Percentiles rank a stretch among this genome's conserved stretches.
Conservation (phyloP, 495 filamentous ascomycete species). For the Aspergillus hancockii region DNA sequence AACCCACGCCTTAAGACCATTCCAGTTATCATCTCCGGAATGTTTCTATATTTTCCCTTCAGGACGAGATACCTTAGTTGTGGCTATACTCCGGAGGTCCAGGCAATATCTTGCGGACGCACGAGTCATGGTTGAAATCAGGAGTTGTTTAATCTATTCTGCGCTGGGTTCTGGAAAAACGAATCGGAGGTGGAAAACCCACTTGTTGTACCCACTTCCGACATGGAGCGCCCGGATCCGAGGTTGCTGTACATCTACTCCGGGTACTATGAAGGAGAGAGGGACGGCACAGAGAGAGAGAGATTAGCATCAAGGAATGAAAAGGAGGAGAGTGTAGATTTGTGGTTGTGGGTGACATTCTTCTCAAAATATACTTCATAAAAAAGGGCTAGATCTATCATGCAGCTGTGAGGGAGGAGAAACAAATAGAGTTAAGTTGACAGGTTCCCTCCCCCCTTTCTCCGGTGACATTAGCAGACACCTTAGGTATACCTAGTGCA, state of each 20-base stretch:
- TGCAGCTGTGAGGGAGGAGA: background rate
- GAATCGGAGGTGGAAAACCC: background rate
- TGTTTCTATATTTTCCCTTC: background rate
- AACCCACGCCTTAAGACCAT: background rate
- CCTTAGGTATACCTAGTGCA: too few relatives aligned
- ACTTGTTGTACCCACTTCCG: background rate
- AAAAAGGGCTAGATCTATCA: too few relatives aligned
- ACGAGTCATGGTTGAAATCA: background rate
- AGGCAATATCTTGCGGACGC: background rate
- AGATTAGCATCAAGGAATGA: background rate
- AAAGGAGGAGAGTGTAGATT: background rate
- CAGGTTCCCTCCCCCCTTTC: background rate
- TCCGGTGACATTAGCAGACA: too few relatives aligned
- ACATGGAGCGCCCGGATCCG: background rate
- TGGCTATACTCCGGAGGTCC: constrained; percentile 1
- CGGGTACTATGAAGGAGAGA: too few relatives aligned
- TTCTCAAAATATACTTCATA: too few relatives aligned
- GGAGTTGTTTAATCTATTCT: background rate
- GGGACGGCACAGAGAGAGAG: too few relatives aligned
- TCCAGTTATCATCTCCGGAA: background rate
- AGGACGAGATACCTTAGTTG: background rate
- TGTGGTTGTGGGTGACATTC: too few relatives aligned
- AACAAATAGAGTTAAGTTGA: background rate
- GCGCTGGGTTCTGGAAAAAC: background rate
- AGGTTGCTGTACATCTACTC: background rate